A percentile compares a stretch with the other conserved stretches of the same genome.
phyloP scores from a whole-genome alignment of 305 asterid species.

The Fraxinus platypoda region DNA sequence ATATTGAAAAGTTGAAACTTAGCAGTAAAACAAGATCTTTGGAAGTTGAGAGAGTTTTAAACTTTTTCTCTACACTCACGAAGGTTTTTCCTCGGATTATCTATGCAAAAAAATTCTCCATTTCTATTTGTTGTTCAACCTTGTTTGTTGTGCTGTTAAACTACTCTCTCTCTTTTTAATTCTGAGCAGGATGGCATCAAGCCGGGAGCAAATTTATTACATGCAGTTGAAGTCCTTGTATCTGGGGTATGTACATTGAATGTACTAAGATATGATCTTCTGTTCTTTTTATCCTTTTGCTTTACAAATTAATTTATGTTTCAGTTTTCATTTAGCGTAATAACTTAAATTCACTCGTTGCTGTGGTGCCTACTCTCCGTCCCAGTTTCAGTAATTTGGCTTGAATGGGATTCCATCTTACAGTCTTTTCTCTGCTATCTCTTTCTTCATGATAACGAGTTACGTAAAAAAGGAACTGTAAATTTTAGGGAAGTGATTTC shows the following conservation, averaged over 20 bases:
- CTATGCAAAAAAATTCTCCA: neutral
- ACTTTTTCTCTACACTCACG: conserved; percentile 74
- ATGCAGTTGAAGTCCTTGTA: conserved; percentile 95
- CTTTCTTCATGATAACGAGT: conserved; percentile 10
- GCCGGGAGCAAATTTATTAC: conserved; percentile 90
- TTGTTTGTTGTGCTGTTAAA: neutral
- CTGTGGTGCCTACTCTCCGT: conserved; percentile 8
- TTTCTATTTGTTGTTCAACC: conserved; percentile 21
- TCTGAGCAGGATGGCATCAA: conserved; percentile 77
- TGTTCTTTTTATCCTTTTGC: conserved; percentile 11
- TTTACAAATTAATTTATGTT: conserved; percentile 12
- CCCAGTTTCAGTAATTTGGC: neutral
- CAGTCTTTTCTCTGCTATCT: conserved; percentile 10
- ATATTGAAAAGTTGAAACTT: conserved; percentile 92
- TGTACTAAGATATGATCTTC: conserved; percentile 14
- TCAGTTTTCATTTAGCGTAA: conserved; percentile 5
- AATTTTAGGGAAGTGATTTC: conserved; percentile 7
- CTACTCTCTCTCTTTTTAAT: conserved; percentile 18
- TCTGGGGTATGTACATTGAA: conserved; percentile 71
- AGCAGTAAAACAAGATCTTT: conserved; percentile 87
- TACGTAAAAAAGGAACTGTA: neutral
- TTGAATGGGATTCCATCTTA: conserved; percentile 9
- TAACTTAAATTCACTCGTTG: conserved; percentile 11
- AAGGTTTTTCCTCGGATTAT: conserved; percentile 51
- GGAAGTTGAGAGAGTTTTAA: conserved; percentile 87